Percentiles rank a stretch among this genome's conserved stretches.
These are phyloP conservation scores for Persicaria tinctoria DNA, from an alignment of 148 eudicot species.

Conservation along the genomic window DNA sequence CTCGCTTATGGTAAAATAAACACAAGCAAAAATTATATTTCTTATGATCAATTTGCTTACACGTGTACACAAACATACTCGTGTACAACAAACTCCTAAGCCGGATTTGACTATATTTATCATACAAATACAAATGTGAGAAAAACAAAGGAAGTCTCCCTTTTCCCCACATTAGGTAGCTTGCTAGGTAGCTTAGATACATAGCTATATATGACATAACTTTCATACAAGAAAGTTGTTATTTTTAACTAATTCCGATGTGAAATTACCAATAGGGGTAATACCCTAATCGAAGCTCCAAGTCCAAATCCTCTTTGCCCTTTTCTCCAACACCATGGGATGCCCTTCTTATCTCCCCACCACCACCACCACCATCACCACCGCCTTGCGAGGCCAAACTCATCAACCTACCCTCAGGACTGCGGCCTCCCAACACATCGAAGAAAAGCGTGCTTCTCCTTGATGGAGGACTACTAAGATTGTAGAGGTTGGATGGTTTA, in stretches of 20 bases:
- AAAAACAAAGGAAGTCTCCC: neutral
- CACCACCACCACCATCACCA: neutral
- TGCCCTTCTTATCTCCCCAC: slow-evolving; percentile 4
- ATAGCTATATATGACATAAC: neutral
- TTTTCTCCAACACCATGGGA: neutral
- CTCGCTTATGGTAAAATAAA: neutral
- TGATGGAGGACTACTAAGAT: slow-evolving; percentile 3
- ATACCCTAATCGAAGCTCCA: slow-evolving; percentile 13
- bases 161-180: neutral
- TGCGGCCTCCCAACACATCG: neutral
- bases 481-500: neutral
- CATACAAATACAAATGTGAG: neutral
- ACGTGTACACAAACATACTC: neutral
- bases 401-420: neutral
- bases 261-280: slow-evolving; percentile 13
- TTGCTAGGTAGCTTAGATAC: neutral
- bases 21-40: neutral
- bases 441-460: slow-evolving; percentile 3
- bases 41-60: neutral
- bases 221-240: slow-evolving; percentile 1
- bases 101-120: neutral
- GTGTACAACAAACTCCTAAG: neutral
- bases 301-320: slow-evolving; percentile 12
- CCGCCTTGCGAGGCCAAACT: slow-evolving; percentile 1
- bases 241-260: neutral